Percentiles rank a stretch among this genome's conserved stretches.
Conservation (phyloP, 208 protist species). For the Trypanosoma mega region DNA sequence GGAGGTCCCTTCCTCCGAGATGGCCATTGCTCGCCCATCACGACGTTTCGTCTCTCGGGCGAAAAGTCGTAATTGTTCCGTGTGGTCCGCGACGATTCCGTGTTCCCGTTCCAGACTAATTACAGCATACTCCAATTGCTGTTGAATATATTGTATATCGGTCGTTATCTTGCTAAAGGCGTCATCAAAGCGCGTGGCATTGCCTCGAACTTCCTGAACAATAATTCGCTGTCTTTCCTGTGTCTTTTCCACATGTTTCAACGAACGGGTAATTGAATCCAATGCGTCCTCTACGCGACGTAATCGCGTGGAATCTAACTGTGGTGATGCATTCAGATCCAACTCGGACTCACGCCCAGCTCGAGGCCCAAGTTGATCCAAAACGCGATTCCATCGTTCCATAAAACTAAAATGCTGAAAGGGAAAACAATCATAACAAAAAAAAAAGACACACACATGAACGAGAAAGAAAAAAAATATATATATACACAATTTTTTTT, state of each 20-base stretch:
- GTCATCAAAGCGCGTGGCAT: slow-evolving; percentile 58
- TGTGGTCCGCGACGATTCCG: slow-evolving; percentile 82
- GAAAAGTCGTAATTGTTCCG: slow-evolving; percentile 83
- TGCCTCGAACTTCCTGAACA: slow-evolving; percentile 46
- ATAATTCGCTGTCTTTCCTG: slow-evolving; percentile 44
- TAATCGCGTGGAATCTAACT: background rate
- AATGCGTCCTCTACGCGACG: slow-evolving; percentile 14
- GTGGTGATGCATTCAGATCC: no score
- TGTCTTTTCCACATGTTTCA: slow-evolving; percentile 31
- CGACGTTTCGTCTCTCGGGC: slow-evolving; percentile 64
- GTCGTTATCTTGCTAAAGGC: slow-evolving; percentile 58
- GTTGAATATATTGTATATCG: slow-evolving; percentile 78
- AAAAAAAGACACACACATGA: no score
- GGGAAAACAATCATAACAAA: no score
- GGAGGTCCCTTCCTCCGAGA: slow-evolving; percentile 20
- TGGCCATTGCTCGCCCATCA: slow-evolving; percentile 19
- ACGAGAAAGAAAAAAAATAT: no score
- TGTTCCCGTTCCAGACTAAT: slow-evolving; percentile 68
- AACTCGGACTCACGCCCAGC: background rate
- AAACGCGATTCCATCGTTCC: slow-evolving; percentile 13
- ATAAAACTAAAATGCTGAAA: no score
- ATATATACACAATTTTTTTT: no score
- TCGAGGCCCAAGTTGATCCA: background rate
- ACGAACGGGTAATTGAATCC: slow-evolving; percentile 6
- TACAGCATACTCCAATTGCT: slow-evolving; percentile 84